These are phyloP conservation scores for Seminavis robusta DNA, from an alignment of 108 stramenopile species.

Conservation along the genomic window DNA sequence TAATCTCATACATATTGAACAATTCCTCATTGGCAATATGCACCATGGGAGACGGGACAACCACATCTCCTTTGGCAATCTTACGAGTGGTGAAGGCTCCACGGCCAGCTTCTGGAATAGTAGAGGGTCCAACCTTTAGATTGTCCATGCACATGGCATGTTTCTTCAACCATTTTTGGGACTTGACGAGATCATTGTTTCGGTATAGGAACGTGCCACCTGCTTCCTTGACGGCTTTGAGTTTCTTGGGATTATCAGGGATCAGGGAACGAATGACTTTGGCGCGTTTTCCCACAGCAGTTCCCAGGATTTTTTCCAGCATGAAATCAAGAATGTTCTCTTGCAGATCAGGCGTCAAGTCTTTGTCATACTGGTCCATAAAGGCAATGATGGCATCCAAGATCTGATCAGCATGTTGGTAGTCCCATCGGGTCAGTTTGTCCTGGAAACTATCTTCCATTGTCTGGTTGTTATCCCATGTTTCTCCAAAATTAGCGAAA, in stretches of 20 bases:
- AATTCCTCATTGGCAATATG: conserved; percentile 55
- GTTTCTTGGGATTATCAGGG: conserved; percentile 52
- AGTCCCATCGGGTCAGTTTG: conserved; percentile 8
- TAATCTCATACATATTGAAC: conserved; percentile 36
- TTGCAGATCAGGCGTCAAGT: conserved; percentile 35
- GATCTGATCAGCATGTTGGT: conserved; percentile 58
- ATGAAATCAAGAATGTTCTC: conserved; percentile 71
- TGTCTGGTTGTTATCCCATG: conserved; percentile 27
- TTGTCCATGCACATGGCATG: conserved; percentile 71
- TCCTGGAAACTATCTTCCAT: not conserved
- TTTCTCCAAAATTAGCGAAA: conserved; percentile 35
- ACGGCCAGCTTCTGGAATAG: conserved; percentile 66
- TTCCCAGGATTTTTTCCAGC: conserved; percentile 53
- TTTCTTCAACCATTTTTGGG: conserved; percentile 55
- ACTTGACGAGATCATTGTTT: conserved; percentile 63
- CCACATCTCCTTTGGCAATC: conserved; percentile 48
- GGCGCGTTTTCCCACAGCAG: conserved; percentile 53
- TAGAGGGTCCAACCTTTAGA: conserved; percentile 43
- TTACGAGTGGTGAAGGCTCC: conserved; percentile 70
- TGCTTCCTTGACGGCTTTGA: conserved; percentile 44
- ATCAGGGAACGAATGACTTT: conserved; percentile 57
- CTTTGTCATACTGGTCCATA: conserved; percentile 45
- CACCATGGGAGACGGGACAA: conserved; percentile 60
- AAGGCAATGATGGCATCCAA: conserved; percentile 48
- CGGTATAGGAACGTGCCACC: conserved; percentile 74